A percentile compares a stretch with the other conserved stretches of the same genome.
Evolutionary conservation across 1,139 yeast species (phyloP).

Genomic region (Arxiozyma bovina): DNA sequence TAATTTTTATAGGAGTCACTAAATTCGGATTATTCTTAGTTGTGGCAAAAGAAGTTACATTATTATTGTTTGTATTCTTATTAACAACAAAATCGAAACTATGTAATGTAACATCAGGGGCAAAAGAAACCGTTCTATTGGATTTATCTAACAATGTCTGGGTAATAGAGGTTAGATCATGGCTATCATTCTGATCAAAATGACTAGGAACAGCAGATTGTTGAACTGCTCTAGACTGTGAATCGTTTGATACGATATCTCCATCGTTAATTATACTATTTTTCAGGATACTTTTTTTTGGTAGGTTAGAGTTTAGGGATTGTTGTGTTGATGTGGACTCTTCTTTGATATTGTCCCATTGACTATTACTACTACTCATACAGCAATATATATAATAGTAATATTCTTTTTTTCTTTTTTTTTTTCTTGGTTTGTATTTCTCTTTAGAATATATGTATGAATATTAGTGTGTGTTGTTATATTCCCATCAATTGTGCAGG

Average conservation of each 20-base stretch:
- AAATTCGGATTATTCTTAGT: slow-evolving; percentile 14
- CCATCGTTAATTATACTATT: too few species aligned
- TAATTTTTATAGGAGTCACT: slow-evolving; percentile 17
- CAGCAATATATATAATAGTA: background rate
- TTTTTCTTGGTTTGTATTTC: too few species aligned
- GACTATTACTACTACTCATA: background rate
- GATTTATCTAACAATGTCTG: slow-evolving; percentile 6
- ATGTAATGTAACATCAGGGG: slow-evolving; percentile 68
- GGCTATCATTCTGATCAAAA: background rate
- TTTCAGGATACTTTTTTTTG: background rate
- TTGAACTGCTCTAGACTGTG: background rate
- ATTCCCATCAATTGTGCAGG: background rate
- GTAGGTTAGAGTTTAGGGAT: background rate
- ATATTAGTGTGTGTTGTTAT: too few species aligned
- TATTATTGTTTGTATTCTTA: background rate
- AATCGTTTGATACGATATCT: background rate
- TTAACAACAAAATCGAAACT: slow-evolving; percentile 46
- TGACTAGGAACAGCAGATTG: background rate
- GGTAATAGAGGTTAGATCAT: background rate
- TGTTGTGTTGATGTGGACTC: background rate
- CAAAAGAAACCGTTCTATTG: slow-evolving; percentile 57
- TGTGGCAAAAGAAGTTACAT: slow-evolving; percentile 8
- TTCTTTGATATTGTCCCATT: background rate
- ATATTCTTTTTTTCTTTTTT: too few species aligned
- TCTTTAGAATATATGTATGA: too few species aligned